These are phyloP conservation scores for Claviceps fusiformis DNA, from an alignment of 2,329 filamentous ascomycete genomes.

Conservation along the genomic window DNA sequence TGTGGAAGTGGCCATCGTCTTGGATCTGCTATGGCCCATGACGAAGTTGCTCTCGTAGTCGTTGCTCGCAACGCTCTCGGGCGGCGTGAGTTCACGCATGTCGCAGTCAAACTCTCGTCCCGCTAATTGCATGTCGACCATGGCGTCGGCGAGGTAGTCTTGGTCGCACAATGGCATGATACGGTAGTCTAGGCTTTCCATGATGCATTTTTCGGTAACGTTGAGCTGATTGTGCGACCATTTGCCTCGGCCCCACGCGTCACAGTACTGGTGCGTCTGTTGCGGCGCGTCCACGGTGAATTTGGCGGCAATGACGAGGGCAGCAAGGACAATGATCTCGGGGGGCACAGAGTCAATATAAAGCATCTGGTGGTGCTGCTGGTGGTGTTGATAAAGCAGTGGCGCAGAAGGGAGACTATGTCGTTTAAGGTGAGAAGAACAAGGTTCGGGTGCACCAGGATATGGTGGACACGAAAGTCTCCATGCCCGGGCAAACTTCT, in stretches of 20 bases:
- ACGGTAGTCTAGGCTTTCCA: slow-evolving; percentile 50
- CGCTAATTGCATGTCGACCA: slow-evolving; percentile 51
- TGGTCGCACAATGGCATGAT: slow-evolving; percentile 47
- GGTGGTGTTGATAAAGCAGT: slow-evolving; percentile 17
- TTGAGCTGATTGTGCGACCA: slow-evolving; percentile 53
- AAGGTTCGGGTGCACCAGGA: slow-evolving; percentile 12
- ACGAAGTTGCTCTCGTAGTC: slow-evolving; percentile 16
- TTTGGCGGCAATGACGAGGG: slow-evolving; percentile 51
- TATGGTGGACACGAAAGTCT: slow-evolving; percentile 42
- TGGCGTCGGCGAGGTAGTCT: slow-evolving; percentile 42
- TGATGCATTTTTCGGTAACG: slow-evolving; percentile 47
- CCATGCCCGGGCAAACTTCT: slow-evolving; percentile 49
- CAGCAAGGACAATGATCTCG: slow-evolving; percentile 49
- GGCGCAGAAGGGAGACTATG: slow-evolving; percentile 34
- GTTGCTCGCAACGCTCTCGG: slow-evolving; percentile 15
- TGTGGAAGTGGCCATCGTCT: slow-evolving; percentile 15
- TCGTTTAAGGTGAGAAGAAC: slow-evolving; percentile 22
- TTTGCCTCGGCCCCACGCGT: slow-evolving; percentile 37
- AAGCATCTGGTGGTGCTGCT: slow-evolving; percentile 42
- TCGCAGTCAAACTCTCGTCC: slow-evolving; percentile 20
- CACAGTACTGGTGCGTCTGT: slow-evolving; percentile 37
- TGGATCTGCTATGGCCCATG: slow-evolving; percentile 21
- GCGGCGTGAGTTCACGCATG: slow-evolving; percentile 15
- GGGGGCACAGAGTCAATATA: slow-evolving; percentile 49
- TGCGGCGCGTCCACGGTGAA: slow-evolving; percentile 48